These are phyloP conservation scores for Huntiella moniliformis DNA, from an alignment of 2,329 filamentous ascomycete genomes.

Conservation along the genomic window DNA sequence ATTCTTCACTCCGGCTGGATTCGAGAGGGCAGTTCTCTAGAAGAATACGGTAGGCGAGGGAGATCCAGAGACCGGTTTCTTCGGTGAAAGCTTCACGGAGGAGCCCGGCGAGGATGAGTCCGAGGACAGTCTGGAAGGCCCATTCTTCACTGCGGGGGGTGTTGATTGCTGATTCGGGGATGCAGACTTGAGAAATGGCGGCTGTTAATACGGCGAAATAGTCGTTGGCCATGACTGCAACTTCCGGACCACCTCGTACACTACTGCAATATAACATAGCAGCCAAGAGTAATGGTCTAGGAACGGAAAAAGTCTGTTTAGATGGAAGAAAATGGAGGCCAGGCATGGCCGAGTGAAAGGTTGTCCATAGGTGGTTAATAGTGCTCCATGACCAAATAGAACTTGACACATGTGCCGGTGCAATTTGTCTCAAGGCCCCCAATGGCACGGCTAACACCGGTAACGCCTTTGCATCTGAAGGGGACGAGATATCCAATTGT, in stretches of 20 bases:
- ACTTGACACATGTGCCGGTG: slow-evolving; percentile 5
- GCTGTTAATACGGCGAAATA: slow-evolving; percentile 22
- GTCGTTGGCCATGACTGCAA: slow-evolving; percentile 20
- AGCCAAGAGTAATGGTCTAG: slow-evolving; percentile 24
- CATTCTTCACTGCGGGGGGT: slow-evolving; percentile 18
- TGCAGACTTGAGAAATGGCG: slow-evolving; percentile 23
- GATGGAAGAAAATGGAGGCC: slow-evolving; percentile 26
- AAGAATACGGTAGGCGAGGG: slow-evolving; percentile 23
- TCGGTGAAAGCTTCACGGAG: slow-evolving; percentile 24
- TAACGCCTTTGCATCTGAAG: too few relatives aligned
- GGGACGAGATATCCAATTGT: too few relatives aligned
- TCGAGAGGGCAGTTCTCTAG: slow-evolving; percentile 21
- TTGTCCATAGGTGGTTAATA: slow-evolving; percentile 20
- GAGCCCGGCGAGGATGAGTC: slow-evolving; percentile 23
- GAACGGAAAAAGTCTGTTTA: slow-evolving; percentile 24
- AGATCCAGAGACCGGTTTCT: slow-evolving; percentile 26
- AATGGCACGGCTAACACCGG: too few relatives aligned
- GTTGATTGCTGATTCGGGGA: slow-evolving; percentile 18
- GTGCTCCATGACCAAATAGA: slow-evolving; percentile 18
- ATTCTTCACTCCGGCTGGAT: slow-evolving; percentile 18
- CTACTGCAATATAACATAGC: slow-evolving; percentile 26
- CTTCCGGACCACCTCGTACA: slow-evolving; percentile 18
- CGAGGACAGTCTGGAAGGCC: slow-evolving; percentile 25
- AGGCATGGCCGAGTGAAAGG: slow-evolving; percentile 26
- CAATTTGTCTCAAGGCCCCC: neutral